Percentiles rank a stretch among this genome's conserved stretches.
These are phyloP conservation scores for Colletotrichum tabaci DNA, from an alignment of 2,329 filamentous ascomycete species.

Conservation along the genomic window DNA sequence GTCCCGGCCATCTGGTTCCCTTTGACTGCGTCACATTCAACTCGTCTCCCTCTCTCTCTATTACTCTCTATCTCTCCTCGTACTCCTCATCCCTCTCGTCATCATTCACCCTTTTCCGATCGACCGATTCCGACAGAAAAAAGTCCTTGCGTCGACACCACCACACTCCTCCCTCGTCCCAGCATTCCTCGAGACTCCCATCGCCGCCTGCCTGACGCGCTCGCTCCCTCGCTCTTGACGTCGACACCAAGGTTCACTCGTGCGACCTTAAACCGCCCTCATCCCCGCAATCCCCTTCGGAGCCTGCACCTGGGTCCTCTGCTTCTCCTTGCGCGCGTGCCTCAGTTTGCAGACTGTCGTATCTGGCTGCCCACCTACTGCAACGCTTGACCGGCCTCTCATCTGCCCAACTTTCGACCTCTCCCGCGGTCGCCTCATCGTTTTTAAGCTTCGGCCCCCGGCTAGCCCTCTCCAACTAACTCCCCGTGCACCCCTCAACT, in stretches of 20 bases:
- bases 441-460: constrained; percentile 32
- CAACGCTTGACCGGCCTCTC: constrained; percentile 8
- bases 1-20: constrained; percentile 40
- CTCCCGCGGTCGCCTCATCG: constrained; percentile 24
- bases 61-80: not conserved
- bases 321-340: constrained; percentile 17
- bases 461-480: constrained; percentile 25
- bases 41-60: not conserved
- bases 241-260: constrained; percentile 8
- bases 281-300: constrained; percentile 30
- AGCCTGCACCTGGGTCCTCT: constrained; percentile 9
- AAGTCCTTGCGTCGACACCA: constrained; percentile 15
- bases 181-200: constrained; percentile 26
- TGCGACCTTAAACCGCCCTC: constrained; percentile 18
- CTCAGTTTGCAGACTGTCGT: constrained; percentile 10
- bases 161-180: constrained; percentile 30
- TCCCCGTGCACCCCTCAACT: constrained; percentile 42
- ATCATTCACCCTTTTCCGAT: constrained; percentile 6
- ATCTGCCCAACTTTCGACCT: constrained; percentile 27
- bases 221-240: constrained; percentile 13
- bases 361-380: not conserved
- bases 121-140: constrained; percentile 13
- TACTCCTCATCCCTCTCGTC: constrained; percentile 22
- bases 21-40: constrained; percentile 37
- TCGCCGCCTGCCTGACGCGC: constrained; percentile 21